Percentiles rank a stretch among this genome's conserved stretches.
phyloP scores from a whole-genome alignment of 2,329 filamentous ascomycete species.

The Neonectria coccinea region DNA sequence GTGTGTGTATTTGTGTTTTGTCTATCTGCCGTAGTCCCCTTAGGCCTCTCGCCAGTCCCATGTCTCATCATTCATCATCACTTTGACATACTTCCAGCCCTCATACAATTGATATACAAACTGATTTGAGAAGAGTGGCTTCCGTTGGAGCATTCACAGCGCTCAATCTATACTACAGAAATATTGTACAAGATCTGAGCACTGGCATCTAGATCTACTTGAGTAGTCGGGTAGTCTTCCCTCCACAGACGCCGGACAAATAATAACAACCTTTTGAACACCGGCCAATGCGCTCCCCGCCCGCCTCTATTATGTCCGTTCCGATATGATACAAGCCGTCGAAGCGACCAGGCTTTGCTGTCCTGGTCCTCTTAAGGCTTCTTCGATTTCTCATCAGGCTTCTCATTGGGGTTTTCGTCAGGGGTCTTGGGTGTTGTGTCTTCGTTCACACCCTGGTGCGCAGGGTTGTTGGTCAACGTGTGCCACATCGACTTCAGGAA shows the following conservation, averaged over 20 bases:
- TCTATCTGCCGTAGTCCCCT: slow-evolving; percentile 20
- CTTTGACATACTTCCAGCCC: not conserved
- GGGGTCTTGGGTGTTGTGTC: slow-evolving; percentile 35
- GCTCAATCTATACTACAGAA: slow-evolving; percentile 47
- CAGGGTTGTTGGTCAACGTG: slow-evolving; percentile 82
- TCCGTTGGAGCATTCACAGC: slow-evolving; percentile 45
- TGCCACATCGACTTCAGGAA: slow-evolving; percentile 96
- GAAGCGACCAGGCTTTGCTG: slow-evolving; percentile 48
- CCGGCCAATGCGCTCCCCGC: slow-evolving; percentile 50
- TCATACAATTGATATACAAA: slow-evolving; percentile 33
- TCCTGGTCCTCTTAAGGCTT: slow-evolving; percentile 46
- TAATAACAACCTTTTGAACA: slow-evolving; percentile 53
- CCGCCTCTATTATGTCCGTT: slow-evolving; percentile 42
- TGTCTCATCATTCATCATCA: not conserved
- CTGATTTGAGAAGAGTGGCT: slow-evolving; percentile 53
- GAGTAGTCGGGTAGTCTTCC: slow-evolving; percentile 39
- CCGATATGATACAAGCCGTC: slow-evolving; percentile 39
- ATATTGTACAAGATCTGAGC: slow-evolving; percentile 50
- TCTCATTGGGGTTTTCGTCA: slow-evolving; percentile 33
- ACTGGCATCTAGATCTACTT: slow-evolving; percentile 43
- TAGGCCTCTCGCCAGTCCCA: not conserved
- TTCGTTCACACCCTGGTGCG: slow-evolving; percentile 55
- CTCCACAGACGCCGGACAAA: slow-evolving; percentile 48
- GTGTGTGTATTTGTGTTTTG: slow-evolving; percentile 1
- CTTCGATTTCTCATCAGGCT: slow-evolving; percentile 39